phyloP scores from a whole-genome alignment of 129 eudicot genomes.

The Pittosporum tobira region DNA sequence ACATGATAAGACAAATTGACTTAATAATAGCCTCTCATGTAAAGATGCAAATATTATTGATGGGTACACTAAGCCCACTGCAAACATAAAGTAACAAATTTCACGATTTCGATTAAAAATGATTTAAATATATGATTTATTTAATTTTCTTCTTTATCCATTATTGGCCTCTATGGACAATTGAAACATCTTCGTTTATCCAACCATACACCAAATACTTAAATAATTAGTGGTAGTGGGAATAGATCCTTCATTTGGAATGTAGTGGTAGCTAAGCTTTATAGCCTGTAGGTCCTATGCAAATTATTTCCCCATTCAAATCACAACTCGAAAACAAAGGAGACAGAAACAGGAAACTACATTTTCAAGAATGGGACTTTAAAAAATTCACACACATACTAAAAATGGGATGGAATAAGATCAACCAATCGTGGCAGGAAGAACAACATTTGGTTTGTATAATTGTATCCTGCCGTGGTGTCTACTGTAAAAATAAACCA shows the following conservation, averaged over 20 bases:
- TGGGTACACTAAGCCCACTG: constrained; percentile 23
- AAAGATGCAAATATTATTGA: constrained; percentile 10
- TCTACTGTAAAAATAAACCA: too few species aligned
- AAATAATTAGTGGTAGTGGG: constrained; percentile 1
- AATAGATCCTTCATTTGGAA: constrained; percentile 14
- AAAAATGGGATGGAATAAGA: too few species aligned
- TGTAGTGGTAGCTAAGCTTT: neutral
- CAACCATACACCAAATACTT: constrained; percentile 11
- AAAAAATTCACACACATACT: too few species aligned
- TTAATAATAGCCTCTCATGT: constrained; percentile 7
- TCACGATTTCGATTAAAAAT: neutral
- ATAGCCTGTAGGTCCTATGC: constrained; percentile 4
- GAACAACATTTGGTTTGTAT: too few species aligned
- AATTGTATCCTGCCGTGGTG: too few species aligned
- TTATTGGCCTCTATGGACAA: constrained; percentile 2
- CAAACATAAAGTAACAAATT: constrained; percentile 7
- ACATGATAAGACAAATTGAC: constrained; percentile 4
- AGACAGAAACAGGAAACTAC: neutral
- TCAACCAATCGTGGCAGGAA: too few species aligned
- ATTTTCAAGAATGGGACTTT: neutral
- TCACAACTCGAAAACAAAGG: neutral
- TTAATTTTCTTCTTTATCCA: neutral
- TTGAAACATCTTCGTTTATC: neutral
- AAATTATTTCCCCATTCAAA: constrained; percentile 1
- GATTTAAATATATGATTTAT: neutral